Conservation (phyloP, 495 filamentous ascomycete genomes). For the Cairneyella variabilis region DNA sequence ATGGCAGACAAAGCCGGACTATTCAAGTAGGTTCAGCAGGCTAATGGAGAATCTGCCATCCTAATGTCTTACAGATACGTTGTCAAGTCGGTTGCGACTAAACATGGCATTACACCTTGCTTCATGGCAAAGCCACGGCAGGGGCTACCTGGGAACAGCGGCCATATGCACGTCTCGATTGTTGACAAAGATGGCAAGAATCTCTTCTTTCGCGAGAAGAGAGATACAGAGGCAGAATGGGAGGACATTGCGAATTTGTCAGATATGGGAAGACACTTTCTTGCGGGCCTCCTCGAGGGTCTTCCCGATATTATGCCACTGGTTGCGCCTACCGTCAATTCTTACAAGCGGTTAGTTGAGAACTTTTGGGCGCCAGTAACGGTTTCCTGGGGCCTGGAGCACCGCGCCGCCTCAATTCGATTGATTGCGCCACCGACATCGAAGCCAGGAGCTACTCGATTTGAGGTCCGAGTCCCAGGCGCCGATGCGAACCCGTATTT, state of each 20-base stretch:
- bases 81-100: constrained; percentile 79
- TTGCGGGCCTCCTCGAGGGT: constrained; percentile 84
- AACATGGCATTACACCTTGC: constrained; percentile 87
- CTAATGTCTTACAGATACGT: constrained; percentile 53
- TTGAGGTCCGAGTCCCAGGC: constrained; percentile 87
- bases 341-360: constrained; percentile 95
- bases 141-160: constrained; percentile 86
- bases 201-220: constrained; percentile 67
- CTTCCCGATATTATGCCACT: constrained; percentile 95
- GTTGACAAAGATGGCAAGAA: constrained; percentile 70
- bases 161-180: constrained; percentile 90
- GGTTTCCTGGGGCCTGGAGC: constrained; percentile 94
- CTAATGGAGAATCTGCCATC: not conserved
- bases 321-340: constrained; percentile 91
- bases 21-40: constrained; percentile 67
- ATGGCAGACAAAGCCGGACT: constrained; percentile 91
- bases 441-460: constrained; percentile 77
- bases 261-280: constrained; percentile 86
- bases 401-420: constrained; percentile 86
- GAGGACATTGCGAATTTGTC: constrained; percentile 75
- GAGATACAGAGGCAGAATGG: constrained; percentile 66
- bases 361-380: constrained; percentile 99
- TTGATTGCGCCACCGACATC: constrained; percentile 84
- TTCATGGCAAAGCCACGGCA: constrained; percentile 99
- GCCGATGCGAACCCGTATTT: constrained; percentile 88